Base-by-base conservation (phyloP, 345 rosid species). In the Salix purpurea region DNA sequence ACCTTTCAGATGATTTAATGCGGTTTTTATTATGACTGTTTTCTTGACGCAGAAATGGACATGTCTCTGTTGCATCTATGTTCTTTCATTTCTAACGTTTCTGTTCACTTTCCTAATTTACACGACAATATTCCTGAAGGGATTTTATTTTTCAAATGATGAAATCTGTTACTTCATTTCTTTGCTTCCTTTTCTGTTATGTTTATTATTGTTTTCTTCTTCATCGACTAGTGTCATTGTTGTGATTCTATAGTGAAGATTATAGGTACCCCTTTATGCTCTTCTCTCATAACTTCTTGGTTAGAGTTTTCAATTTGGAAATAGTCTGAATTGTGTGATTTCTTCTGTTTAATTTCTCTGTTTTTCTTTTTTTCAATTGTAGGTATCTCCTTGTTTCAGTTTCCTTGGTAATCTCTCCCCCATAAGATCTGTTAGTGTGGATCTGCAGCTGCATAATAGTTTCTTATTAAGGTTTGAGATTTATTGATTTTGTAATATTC, bases 381-480 rank as follows among this genome's bases (percentile, higher is more conserved):
- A 85, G 88, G 87, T 75, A 64, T 87, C 85, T 34, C 81, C 85
- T 18, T 36, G 81, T 23, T 71, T 40, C 30, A 32, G 39, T 64
- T 81, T 30, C 65, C 56, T 81, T 26, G 46, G 32, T 37, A 77
- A 79, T 71, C 84, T 83, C 1, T 81, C 88, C 26, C 88, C 86
- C 1, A 76, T 85, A 36, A 69, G 61, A 71, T 76, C 79, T 3
- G 80, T 23, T 26, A 83, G 36, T 34, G 4, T 70, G 23, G 81
- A 77, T 68, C 71, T 28, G 4, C 73, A 74, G 70, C 76, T 65
- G 18, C 69, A 70, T 50, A 21, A 74, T 19, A 60, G 58, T 69
- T 73, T 71, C 68, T 26, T 50, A 9, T 61, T 74, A 72, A 83
- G 88, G 90, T 83, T 32, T 56, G 69, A 50, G 23, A 5, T 26